Conservation (phyloP, 2,329 filamentous ascomycete species). For the Hypoxylon sp. region DNA sequence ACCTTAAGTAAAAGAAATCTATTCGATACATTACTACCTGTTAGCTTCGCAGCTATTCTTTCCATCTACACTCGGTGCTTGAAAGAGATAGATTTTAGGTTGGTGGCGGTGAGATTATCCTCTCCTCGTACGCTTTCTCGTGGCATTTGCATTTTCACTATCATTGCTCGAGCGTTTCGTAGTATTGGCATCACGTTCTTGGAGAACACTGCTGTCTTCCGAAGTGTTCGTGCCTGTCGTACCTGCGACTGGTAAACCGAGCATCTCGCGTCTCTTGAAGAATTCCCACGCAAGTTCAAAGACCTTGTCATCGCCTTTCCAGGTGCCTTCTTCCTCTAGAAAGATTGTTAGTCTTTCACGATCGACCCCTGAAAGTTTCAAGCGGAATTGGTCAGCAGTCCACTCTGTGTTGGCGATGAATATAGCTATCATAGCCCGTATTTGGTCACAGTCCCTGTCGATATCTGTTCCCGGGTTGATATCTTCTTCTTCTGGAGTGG, state of each 20-base stretch:
- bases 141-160: background rate
- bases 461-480: constrained; percentile 20
- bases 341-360: constrained; percentile 25
- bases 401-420: constrained; percentile 22
- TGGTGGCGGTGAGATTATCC: background rate
- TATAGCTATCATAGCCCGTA: constrained; percentile 37
- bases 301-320: constrained; percentile 5
- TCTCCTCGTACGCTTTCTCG: constrained; percentile 20
- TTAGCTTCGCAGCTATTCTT: constrained; percentile 16
- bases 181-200: constrained; percentile 10
- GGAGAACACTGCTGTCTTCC: constrained; percentile 1
- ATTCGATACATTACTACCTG: background rate
- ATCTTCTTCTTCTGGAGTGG: background rate
- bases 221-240: background rate
- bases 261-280: constrained; percentile 39
- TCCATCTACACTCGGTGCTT: background rate
- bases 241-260: constrained; percentile 15
- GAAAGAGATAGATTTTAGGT: too few species aligned
- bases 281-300: constrained; percentile 37
- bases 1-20: background rate
- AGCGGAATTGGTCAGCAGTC: constrained; percentile 31
- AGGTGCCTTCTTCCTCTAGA: constrained; percentile 21
- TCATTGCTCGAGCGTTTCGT: constrained; percentile 4
- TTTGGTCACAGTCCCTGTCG: constrained; percentile 39
- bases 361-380: constrained; percentile 1